Conservation (phyloP, 2,329 filamentous ascomycete genomes). For the Zasmidium cellare region DNA sequence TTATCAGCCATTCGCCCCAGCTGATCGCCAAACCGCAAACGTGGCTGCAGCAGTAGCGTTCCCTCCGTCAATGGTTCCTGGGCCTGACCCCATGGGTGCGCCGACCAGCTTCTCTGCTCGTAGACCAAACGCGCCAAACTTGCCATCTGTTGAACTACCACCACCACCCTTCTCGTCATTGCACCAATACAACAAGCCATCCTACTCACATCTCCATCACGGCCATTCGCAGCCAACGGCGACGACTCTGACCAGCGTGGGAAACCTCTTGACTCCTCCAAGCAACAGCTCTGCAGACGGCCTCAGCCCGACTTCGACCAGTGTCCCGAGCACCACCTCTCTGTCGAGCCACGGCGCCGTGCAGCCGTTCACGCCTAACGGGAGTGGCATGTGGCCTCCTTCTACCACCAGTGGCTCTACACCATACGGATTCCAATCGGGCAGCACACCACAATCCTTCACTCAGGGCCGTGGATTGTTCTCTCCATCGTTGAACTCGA, state of each 20-base stretch:
- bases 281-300: conserved; percentile 61
- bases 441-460: conserved; percentile 48
- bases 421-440: conserved; percentile 53
- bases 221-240: conserved; percentile 49
- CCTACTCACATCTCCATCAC: conserved; percentile 35
- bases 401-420: conserved; percentile 57
- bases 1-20: conserved; percentile 29
- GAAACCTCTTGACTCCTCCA: conserved; percentile 63
- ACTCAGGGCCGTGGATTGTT: conserved; percentile 55
- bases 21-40: conserved; percentile 49
- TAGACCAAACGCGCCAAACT: conserved; percentile 66
- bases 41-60: conserved; percentile 64
- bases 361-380: conserved; percentile 59
- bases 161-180: conserved; percentile 58
- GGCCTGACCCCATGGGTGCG: conserved; percentile 60
- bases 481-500: conserved; percentile 56
- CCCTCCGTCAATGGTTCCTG: conserved; percentile 62
- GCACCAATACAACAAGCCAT: conserved; percentile 47
- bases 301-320: conserved; percentile 61
- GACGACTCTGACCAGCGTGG: conserved; percentile 51
- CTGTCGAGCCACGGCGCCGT: conserved; percentile 56
- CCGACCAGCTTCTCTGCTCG: conserved; percentile 69
- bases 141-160: conserved; percentile 69
- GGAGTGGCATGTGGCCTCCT: conserved; percentile 61
- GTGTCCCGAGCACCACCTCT: conserved; percentile 60